Evolutionary conservation across 139 green algal genomes (phyloP).

Genomic region (Chlamydomonas applanata): DNA sequence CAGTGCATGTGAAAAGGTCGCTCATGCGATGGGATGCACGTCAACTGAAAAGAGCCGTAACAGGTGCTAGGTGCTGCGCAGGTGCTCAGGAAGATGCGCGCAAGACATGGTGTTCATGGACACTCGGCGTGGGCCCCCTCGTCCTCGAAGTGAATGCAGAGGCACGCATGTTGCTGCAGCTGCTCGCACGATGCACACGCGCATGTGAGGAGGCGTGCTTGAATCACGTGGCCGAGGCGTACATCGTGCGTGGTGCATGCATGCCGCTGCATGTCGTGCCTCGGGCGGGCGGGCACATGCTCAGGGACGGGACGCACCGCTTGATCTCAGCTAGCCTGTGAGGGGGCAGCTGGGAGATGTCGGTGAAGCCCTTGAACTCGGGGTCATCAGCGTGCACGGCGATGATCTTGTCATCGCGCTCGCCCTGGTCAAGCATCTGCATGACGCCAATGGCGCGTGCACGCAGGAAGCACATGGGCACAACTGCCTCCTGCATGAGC

Average conservation of each 20-base stretch:
- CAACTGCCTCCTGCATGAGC: constrained; percentile 80
- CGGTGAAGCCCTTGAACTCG: constrained; percentile 82
- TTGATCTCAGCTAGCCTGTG: constrained; percentile 86
- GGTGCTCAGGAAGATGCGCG: no score
- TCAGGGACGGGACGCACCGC: constrained; percentile 41
- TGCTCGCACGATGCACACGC: no score
- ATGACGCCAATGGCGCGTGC: constrained; percentile 90
- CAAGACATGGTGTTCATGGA: no score
- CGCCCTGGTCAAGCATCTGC: constrained; percentile 93
- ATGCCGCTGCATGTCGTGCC: no score
- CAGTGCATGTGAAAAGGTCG: background rate
- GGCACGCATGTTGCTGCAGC: no score
- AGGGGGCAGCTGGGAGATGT: constrained; percentile 87
- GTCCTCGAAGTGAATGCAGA: no score
- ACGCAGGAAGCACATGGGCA: constrained; percentile 87
- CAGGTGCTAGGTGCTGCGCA: no score
- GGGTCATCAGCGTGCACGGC: constrained; percentile 89
- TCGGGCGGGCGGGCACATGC: no score
- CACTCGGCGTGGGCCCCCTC: no score
- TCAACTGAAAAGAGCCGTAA: no score
- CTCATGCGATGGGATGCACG: background rate
- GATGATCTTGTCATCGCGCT: constrained; percentile 83
- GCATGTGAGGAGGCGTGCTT: no score
- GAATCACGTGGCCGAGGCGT: background rate
- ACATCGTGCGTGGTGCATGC: background rate